phyloP scores from a whole-genome alignment of 495 filamentous ascomycete genomes.

The Annulohypoxylon stygium region DNA sequence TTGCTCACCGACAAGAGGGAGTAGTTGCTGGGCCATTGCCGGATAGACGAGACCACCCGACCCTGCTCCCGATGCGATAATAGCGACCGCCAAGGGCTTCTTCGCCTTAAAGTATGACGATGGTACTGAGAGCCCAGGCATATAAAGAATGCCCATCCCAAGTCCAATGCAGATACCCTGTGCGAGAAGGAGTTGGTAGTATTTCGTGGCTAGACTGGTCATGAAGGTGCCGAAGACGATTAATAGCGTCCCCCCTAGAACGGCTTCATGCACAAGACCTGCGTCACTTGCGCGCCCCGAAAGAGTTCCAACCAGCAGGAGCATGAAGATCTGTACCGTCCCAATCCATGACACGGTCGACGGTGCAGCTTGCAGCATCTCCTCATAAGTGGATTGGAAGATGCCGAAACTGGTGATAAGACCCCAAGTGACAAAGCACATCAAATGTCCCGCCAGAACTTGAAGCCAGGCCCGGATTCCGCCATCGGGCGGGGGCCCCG shows the following conservation, averaged over 20 bases:
- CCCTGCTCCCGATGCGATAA: constrained; percentile 69
- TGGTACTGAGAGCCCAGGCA: constrained; percentile 74
- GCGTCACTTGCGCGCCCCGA: constrained; percentile 63
- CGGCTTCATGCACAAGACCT: constrained; percentile 70
- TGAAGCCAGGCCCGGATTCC: constrained; percentile 22
- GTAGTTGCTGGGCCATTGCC: constrained; percentile 66
- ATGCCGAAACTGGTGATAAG: constrained; percentile 65
- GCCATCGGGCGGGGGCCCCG: constrained; percentile 18
- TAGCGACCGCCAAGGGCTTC: constrained; percentile 73
- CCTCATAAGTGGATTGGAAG: constrained; percentile 66
- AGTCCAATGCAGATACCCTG: constrained; percentile 83
- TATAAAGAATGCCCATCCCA: constrained; percentile 80
- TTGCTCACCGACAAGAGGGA: constrained; percentile 65
- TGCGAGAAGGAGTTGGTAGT: constrained; percentile 85
- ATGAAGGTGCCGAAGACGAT: constrained; percentile 81
- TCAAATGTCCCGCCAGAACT: constrained; percentile 19
- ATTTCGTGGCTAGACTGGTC: constrained; percentile 66
- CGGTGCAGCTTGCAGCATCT: constrained; percentile 39
- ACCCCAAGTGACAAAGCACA: constrained; percentile 49
- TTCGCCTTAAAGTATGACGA: constrained; percentile 80
- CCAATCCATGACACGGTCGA: constrained; percentile 55
- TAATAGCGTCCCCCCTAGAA: constrained; percentile 68
- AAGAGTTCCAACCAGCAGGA: constrained; percentile 55
- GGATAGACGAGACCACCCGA: constrained; percentile 71
- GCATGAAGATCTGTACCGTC: constrained; percentile 54